phyloP scores from a whole-genome alignment of 345 rosid species.

The Acer yangbiense region DNA sequence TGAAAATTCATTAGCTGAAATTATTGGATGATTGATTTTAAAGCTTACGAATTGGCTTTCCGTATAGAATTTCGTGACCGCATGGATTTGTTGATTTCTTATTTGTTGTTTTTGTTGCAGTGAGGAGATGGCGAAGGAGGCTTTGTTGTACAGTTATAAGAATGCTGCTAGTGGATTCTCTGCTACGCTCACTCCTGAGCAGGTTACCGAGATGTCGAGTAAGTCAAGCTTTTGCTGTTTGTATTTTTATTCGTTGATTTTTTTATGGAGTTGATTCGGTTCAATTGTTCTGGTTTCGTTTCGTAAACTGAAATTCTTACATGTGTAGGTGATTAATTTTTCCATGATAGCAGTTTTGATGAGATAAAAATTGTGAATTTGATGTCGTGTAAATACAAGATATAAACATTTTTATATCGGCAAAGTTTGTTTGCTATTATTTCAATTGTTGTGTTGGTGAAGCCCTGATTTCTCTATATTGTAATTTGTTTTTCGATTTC shows the following conservation, averaged over 20 bases:
- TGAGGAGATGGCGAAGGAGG: constrained; percentile 81
- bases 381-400: too few species aligned
- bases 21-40: background rate
- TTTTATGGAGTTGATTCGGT: background rate
- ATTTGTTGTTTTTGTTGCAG: constrained; percentile 28
- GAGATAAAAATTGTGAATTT: too few species aligned
- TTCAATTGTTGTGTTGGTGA: background rate
- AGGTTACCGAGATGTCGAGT: constrained; percentile 73
- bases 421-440: background rate
- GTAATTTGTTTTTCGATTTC: background rate
- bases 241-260: background rate
- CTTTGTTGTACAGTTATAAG: constrained; percentile 77
- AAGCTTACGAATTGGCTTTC: too few species aligned
- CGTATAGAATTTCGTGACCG: too few species aligned
- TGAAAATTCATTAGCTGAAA: background rate
- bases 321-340: background rate
- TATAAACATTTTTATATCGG: background rate
- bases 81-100: background rate
- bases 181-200: constrained; percentile 80
- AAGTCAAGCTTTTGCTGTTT: constrained; percentile 16
- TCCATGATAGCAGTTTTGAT: background rate
- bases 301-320: background rate
- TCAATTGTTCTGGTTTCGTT: too few species aligned
- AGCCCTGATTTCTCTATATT: background rate
- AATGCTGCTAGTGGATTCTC: constrained; percentile 87